Conservation (phyloP, 2,329 filamentous ascomycete genomes). For the Nothophoma quercina region DNA sequence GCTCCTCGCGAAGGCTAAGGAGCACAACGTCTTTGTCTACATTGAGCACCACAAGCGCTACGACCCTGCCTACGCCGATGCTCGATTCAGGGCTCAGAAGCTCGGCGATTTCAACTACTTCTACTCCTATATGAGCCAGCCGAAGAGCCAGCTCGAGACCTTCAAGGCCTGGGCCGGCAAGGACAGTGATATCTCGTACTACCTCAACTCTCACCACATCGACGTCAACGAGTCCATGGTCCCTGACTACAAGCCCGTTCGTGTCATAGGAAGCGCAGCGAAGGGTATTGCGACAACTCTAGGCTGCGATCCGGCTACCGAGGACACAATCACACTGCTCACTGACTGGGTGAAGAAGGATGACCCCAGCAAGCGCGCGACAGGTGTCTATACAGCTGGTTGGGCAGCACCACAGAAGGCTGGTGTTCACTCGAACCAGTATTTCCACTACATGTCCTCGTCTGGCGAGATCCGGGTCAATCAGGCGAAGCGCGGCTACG, state of each 20-base stretch:
- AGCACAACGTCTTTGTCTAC: slow-evolving; percentile 85
- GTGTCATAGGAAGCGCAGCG: slow-evolving; percentile 78
- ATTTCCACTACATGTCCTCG: slow-evolving; percentile 91
- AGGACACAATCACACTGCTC: slow-evolving; percentile 91
- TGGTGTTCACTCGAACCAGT: slow-evolving; percentile 95
- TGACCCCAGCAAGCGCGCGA: slow-evolving; percentile 74
- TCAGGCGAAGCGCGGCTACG: slow-evolving; percentile 93
- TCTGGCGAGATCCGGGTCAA: slow-evolving; percentile 88
- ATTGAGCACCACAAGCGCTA: slow-evolving; percentile 97
- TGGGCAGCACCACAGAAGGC: slow-evolving; percentile 94
- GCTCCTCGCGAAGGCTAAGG: slow-evolving; percentile 74
- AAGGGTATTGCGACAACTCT: slow-evolving; percentile 80
- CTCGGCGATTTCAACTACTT: slow-evolving; percentile 98
- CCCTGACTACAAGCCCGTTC: slow-evolving; percentile 77
- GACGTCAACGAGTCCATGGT: slow-evolving; percentile 95
- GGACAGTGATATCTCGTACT: slow-evolving; percentile 94
- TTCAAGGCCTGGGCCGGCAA: slow-evolving; percentile 94
- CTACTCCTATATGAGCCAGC: slow-evolving; percentile 94
- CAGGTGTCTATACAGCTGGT: slow-evolving; percentile 89
- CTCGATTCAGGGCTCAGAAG: slow-evolving; percentile 75
- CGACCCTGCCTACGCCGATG: slow-evolving; percentile 91
- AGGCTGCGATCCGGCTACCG: slow-evolving; percentile 81
- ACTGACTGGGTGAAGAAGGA: slow-evolving; percentile 84
- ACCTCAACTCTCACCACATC: slow-evolving; percentile 93
- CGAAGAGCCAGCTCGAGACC: slow-evolving; percentile 80